Percentiles rank a stretch among this genome's conserved stretches.
Evolutionary conservation across 495 filamentous ascomycete genomes (phyloP).

Genomic region (Neurospora discreta): DNA sequence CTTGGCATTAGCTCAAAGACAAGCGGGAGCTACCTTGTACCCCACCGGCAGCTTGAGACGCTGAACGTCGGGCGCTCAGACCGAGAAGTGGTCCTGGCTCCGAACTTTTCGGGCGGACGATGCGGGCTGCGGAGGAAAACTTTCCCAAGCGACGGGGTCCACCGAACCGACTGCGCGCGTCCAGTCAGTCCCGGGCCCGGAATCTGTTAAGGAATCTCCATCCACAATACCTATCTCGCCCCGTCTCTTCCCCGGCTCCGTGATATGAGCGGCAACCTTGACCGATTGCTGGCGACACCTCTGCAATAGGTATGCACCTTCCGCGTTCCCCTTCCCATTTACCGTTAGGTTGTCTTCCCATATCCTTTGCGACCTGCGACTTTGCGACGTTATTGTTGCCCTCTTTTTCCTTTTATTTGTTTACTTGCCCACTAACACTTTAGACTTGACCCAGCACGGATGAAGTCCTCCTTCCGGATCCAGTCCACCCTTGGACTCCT

Average conservation of each 20-base stretch:
- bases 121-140: slow-evolving; percentile 9
- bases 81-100: slow-evolving; percentile 4
- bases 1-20: background rate
- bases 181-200: background rate
- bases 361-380: background rate
- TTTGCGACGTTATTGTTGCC: background rate
- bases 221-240: background rate
- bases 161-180: background rate
- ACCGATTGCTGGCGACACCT: slow-evolving; percentile 1
- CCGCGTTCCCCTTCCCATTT: background rate
- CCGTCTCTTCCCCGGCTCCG: background rate
- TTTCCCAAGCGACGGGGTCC: slow-evolving; percentile 5
- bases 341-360: background rate
- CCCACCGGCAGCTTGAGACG: background rate
- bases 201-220: background rate
- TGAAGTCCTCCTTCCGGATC: slow-evolving; percentile 18
- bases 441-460: slow-evolving; percentile 10
- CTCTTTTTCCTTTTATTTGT: background rate
- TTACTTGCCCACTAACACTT: background rate
- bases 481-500: slow-evolving; percentile 20
- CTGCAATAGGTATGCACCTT: slow-evolving; percentile 8
- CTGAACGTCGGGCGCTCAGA: slow-evolving; percentile 8
- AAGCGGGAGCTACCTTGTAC: background rate
- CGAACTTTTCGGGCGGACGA: background rate
- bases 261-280: slow-evolving; percentile 8